Percentiles rank a stretch among this genome's conserved stretches.
phyloP scores from a whole-genome alignment of 2,329 filamentous ascomycete genomes.

The Penicillium sclerotigenum region DNA sequence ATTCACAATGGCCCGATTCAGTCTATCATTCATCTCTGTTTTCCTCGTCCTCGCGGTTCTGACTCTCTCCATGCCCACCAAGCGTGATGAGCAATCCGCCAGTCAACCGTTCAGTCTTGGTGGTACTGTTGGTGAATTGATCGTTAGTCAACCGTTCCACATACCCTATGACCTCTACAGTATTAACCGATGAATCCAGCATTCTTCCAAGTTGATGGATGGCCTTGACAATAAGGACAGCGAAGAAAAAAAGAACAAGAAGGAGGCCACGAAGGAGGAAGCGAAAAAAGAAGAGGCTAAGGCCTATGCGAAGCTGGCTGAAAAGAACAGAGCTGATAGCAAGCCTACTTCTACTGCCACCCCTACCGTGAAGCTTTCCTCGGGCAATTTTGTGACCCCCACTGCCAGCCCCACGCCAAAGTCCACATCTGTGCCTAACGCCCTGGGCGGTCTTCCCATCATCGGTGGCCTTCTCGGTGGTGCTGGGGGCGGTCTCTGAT shows the following conservation, averaged over 20 bases:
- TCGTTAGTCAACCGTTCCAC: conserved; percentile 11
- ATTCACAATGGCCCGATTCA: conserved; percentile 33
- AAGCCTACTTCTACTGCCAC: conserved; percentile 9
- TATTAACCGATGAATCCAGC: conserved; percentile 11
- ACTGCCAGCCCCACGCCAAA: conserved; percentile 15
- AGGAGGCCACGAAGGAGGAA: conserved; percentile 10
- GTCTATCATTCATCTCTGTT: conserved; percentile 28
- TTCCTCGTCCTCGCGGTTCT: conserved; percentile 31
- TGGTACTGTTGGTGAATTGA: conserved; percentile 12
- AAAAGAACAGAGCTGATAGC: background rate
- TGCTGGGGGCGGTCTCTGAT: conserved; percentile 16
- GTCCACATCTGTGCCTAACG: conserved; percentile 17
- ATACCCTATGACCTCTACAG: background rate
- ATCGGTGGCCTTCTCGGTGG: conserved; percentile 23
- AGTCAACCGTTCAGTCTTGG: conserved; percentile 5
- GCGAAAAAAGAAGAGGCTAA: conserved; percentile 5
- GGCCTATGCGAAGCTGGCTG: background rate
- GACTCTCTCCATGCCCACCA: conserved; percentile 30
- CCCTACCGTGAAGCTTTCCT: conserved; percentile 13
- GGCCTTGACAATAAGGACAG: conserved; percentile 10
- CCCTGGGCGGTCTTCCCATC: conserved; percentile 23
- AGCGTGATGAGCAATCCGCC: conserved; percentile 10
- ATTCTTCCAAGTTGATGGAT: conserved; percentile 17
- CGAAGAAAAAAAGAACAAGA: conserved; percentile 2
- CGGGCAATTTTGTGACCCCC: conserved; percentile 23